Base-by-base conservation (phyloP, 371 early-diverging fungal genomes). In the Synchytrium microbalum region DNA sequence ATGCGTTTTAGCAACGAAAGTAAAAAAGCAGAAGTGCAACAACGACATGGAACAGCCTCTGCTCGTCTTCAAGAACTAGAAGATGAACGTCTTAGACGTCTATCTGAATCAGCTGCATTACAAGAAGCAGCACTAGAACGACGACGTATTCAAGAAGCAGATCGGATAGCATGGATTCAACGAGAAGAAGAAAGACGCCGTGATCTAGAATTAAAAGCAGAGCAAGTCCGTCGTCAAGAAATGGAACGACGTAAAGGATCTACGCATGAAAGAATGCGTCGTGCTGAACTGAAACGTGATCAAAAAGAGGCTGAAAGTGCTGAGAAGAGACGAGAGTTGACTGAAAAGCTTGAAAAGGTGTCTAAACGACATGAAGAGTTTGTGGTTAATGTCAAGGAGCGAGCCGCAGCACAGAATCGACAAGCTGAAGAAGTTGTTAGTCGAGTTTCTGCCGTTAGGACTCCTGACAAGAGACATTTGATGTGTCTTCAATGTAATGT, bases 121-220 rank as follows among this genome's bases (percentile, higher is more conserved):
- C 67, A 71, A 59, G 71, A 71, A 59, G 68, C 68, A 14, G 71
- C 66, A 16, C 51, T 33, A n/a, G 67, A 67, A 55, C 55, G 71
- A 24, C 3, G 68, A 31, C 5, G 38, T 46, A 27, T 55, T 23
- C 67, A 67, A 52, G 68, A 71, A 57, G 59, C 30, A 13, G 68
- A 71, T 32, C 5, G 71, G 26, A 61, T 65, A 25, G 58, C 64
- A 26, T 67, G 67, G 52, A n/a, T 64, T 27, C 29, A 27, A 10
- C 31, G 62, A 1, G 71, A 71, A 2, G 67, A 71, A 58, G 67
- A 64, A 29, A 33, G 57, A 24, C 66, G 60, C 55, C 5, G 32
- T 25, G 71, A 71, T 23, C 29, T 67, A 25, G 68, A 71, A 59
- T 56, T 65, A 2, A 64, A 58, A 38, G 28, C 63, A 19, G 71